These are phyloP conservation scores for Austroboletus eburneus DNA, from an alignment of 768 basidiomycete species.

Conservation along the genomic window DNA sequence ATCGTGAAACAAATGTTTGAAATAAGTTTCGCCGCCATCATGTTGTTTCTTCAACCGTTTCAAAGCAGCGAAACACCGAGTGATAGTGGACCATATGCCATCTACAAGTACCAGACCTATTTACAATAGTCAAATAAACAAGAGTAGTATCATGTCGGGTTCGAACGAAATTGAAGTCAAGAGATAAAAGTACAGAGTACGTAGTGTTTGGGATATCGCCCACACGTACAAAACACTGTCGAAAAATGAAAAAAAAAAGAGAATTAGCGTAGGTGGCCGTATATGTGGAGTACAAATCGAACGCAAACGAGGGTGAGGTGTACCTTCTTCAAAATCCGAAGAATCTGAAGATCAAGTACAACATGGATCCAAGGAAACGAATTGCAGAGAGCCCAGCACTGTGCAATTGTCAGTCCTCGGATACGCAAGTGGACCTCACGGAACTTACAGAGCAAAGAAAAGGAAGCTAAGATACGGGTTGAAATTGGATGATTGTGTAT, in stretches of 20 bases:
- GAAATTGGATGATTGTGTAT: slow-evolving; percentile 53
- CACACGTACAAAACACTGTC: slow-evolving; percentile 3
- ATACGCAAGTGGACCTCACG: background rate
- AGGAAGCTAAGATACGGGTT: slow-evolving; percentile 89
- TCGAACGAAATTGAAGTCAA: background rate
- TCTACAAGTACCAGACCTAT: slow-evolving; percentile 1
- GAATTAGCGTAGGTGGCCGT: background rate
- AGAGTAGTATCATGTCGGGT: background rate
- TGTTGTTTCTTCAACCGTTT: slow-evolving; percentile 1
- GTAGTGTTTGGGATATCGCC: slow-evolving; percentile 8
- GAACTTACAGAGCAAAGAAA: slow-evolving; percentile 59
- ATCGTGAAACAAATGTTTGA: slow-evolving; percentile 1
- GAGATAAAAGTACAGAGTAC: slow-evolving; percentile 12
- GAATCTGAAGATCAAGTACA: slow-evolving; percentile 76
- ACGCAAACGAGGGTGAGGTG: background rate
- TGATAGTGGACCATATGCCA: background rate
- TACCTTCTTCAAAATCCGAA: slow-evolving; percentile 48
- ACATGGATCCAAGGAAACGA: slow-evolving; percentile 72
- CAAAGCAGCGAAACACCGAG: slow-evolving; percentile 1
- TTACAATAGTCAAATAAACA: background rate
- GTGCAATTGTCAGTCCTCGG: slow-evolving; percentile 5
- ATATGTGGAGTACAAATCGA: slow-evolving; percentile 5
- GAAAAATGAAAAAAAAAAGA: background rate
- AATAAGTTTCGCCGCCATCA: slow-evolving; percentile 8
- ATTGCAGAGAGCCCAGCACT: slow-evolving; percentile 78